Percentiles rank a stretch among this genome's conserved stretches.
Conservation (phyloP, 768 basidiomycete genomes). For the Boletus sp. region DNA sequence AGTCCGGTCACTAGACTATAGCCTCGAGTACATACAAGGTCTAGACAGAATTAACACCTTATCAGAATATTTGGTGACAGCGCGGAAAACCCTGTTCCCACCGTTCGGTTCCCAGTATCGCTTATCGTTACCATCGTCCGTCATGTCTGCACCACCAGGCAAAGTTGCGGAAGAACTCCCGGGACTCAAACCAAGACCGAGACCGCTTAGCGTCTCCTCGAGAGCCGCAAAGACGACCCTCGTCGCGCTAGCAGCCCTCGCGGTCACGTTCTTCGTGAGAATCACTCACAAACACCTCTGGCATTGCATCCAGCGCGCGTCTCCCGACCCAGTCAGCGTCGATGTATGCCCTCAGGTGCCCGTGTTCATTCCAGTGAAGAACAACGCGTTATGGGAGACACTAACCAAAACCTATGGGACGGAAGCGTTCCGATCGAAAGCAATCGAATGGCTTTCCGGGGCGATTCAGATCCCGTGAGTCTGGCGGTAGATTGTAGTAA, state of each 20-base stretch:
- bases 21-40: too few relatives aligned
- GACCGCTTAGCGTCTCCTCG: constrained; percentile 3
- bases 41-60: neutral
- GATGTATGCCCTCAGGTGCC: constrained; percentile 37
- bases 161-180: constrained; percentile 13
- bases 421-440: constrained; percentile 35
- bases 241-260: constrained; percentile 18
- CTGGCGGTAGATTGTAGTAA: neutral
- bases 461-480: constrained; percentile 43
- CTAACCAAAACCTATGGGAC: constrained; percentile 33
- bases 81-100: neutral
- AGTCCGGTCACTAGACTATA: too few relatives aligned
- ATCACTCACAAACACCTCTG: constrained; percentile 3
- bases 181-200: constrained; percentile 6
- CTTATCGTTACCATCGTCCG: neutral
- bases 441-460: constrained; percentile 38
- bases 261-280: constrained; percentile 12
- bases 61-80: neutral
- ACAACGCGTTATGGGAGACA: constrained; percentile 33
- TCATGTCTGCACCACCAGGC: constrained; percentile 15
- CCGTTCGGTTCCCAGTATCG: neutral
- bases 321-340: neutral
- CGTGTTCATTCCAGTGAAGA: constrained; percentile 33
- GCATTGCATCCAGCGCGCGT: neutral
- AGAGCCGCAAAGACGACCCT: constrained; percentile 8